Evolutionary conservation across 1,139 yeast species (phyloP).

Genomic region (Wickerhamiella infanticola): DNA sequence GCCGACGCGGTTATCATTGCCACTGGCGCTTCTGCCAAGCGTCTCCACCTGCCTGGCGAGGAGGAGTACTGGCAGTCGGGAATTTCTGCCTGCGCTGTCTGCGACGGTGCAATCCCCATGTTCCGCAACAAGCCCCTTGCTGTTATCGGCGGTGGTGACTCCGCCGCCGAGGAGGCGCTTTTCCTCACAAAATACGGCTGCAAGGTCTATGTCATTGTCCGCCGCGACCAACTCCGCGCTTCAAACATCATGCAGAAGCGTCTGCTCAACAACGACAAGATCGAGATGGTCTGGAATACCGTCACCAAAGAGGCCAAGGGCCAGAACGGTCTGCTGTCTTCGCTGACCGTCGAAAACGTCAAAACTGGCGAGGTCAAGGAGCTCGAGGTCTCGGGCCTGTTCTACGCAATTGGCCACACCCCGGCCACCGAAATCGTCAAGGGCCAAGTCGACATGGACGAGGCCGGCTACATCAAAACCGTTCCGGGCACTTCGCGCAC

Average conservation of each 20-base stretch:
- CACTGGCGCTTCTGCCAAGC: slow-evolving; percentile 95
- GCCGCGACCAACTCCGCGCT: slow-evolving; percentile 89
- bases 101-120: slow-evolving; percentile 98
- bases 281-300: slow-evolving; percentile 79
- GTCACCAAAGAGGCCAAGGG: slow-evolving; percentile 83
- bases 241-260: slow-evolving; percentile 95
- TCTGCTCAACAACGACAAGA: slow-evolving; percentile 65
- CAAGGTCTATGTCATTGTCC: slow-evolving; percentile 79
- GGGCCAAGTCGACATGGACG: slow-evolving; percentile 72
- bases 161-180: slow-evolving; percentile 97
- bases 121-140: slow-evolving; percentile 96
- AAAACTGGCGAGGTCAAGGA: slow-evolving; percentile 54
- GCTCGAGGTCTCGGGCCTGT: slow-evolving; percentile 74
- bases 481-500: slow-evolving; percentile 79
- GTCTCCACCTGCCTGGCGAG: slow-evolving; percentile 89
- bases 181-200: slow-evolving; percentile 95
- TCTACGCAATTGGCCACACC: slow-evolving; percentile 94
- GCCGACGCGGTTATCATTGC: slow-evolving; percentile 88
- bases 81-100: slow-evolving; percentile 96
- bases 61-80: slow-evolving; percentile 98
- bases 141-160: slow-evolving; percentile 96
- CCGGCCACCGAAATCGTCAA: slow-evolving; percentile 82
- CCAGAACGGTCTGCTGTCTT: slow-evolving; percentile 46
- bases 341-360: slow-evolving; percentile 39
- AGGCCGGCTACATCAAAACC: slow-evolving; percentile 74